Conservation (phyloP, 2,329 filamentous ascomycete genomes). For the Fusarium dlaminii region DNA sequence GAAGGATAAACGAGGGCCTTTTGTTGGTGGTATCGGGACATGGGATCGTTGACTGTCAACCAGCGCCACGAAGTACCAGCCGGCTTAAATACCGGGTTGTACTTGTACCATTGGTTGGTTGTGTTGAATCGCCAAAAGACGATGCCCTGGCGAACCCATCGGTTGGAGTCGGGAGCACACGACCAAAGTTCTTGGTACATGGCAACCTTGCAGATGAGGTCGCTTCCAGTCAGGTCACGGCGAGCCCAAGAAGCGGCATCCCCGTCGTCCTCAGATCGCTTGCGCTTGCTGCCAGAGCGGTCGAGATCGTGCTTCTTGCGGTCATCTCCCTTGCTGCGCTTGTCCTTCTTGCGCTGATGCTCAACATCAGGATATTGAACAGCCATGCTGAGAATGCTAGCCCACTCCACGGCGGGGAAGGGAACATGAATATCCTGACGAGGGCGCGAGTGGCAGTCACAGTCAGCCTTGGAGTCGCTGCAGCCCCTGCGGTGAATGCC, state of each 20-base stretch:
- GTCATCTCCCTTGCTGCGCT: slow-evolving; percentile 49
- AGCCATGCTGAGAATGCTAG: slow-evolving; percentile 65
- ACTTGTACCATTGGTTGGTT: slow-evolving; percentile 62
- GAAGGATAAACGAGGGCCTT: slow-evolving; percentile 53
- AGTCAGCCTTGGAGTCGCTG: slow-evolving; percentile 56
- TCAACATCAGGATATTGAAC: slow-evolving; percentile 61
- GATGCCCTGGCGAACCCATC: slow-evolving; percentile 67
- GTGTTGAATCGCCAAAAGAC: slow-evolving; percentile 71
- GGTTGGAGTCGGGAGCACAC: slow-evolving; percentile 54
- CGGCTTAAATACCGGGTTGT: slow-evolving; percentile 59
- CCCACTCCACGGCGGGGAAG: slow-evolving; percentile 68
- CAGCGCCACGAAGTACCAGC: slow-evolving; percentile 69
- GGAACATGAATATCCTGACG: slow-evolving; percentile 64
- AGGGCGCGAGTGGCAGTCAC: slow-evolving; percentile 60
- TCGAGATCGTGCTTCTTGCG: slow-evolving; percentile 49
- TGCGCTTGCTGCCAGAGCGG: slow-evolving; percentile 51
- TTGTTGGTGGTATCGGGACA: slow-evolving; percentile 67
- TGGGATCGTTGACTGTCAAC: slow-evolving; percentile 68
- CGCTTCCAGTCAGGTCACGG: slow-evolving; percentile 59
- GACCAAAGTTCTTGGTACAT: slow-evolving; percentile 76
- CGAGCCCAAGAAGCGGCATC: slow-evolving; percentile 53
- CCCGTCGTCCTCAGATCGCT: slow-evolving; percentile 53
- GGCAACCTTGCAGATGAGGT: slow-evolving; percentile 68
- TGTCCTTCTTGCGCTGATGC: slow-evolving; percentile 51
- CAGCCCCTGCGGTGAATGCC: slow-evolving; percentile 65